Percentiles rank a stretch among this genome's conserved stretches.
Evolutionary conservation across 257 asterid genomes (phyloP).

Genomic region (Lithospermum erythrorhizon): DNA sequence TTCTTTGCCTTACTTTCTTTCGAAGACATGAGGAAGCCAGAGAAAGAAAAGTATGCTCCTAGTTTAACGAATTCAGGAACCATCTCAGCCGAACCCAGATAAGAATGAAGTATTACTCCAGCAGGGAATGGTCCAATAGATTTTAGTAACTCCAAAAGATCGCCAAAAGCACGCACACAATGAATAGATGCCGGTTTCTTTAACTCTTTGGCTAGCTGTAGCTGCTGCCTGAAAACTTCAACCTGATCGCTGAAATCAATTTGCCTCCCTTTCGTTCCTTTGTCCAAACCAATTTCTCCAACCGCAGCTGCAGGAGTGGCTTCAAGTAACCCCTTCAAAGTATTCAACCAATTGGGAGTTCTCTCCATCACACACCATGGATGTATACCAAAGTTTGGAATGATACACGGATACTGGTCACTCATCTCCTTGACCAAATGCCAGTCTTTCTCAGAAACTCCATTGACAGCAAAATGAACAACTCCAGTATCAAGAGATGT

Average conservation of each 20-base stretch:
- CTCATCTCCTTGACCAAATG: conserved; percentile 77
- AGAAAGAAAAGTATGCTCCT: conserved; percentile 89
- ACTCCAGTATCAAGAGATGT: conserved; percentile 63
- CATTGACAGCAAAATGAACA: conserved; percentile 74
- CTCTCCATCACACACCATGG: conserved; percentile 73
- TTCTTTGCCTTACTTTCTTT: conserved; percentile 86
- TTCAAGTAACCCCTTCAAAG: conserved; percentile 46
- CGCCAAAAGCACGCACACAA: conserved; percentile 88
- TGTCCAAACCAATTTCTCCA: conserved; percentile 95
- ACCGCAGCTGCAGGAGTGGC: conserved; percentile 76
- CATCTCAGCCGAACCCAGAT: conserved; percentile 93
- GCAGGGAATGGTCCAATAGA: conserved; percentile 76
- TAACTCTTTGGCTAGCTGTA: conserved; percentile 71
- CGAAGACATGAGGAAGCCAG: conserved; percentile 86
- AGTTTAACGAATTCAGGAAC: conserved; percentile 64
- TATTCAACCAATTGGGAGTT: conserved; percentile 58
- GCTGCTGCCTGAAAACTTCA: conserved; percentile 64
- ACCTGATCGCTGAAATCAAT: conserved; percentile 68
- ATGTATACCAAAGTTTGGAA: conserved; percentile 84
- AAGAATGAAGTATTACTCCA: conserved; percentile 77
- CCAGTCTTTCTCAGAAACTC: conserved; percentile 87
- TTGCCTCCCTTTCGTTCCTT: conserved; percentile 60
- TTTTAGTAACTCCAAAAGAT: conserved; percentile 67
- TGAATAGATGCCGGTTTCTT: conserved; percentile 80
- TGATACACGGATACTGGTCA: conserved; percentile 41